Percentiles rank a stretch among this genome's conserved stretches.
Conservation (phyloP, 805 yeast genomes). For the Candida insectalens region DNA sequence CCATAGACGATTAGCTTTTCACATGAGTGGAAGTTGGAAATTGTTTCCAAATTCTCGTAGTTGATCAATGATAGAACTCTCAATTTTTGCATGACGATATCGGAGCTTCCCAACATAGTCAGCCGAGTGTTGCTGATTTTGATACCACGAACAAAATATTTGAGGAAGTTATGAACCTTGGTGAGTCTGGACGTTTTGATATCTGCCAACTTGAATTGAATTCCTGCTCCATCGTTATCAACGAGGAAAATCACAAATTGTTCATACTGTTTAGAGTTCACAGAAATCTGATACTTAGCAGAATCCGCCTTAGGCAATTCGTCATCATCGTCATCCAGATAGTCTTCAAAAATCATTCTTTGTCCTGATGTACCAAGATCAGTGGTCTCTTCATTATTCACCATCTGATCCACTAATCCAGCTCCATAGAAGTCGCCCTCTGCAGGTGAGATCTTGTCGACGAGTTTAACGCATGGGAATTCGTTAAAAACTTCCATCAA, state of each 20-base stretch:
- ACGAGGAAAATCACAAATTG: slow-evolving; percentile 6
- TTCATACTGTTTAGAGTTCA: slow-evolving; percentile 6
- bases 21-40: slow-evolving; percentile 3
- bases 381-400: too few species aligned
- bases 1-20: slow-evolving; percentile 8
- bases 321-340: slow-evolving; percentile 3
- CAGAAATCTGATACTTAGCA: slow-evolving; percentile 5
- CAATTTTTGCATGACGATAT: slow-evolving; percentile 4
- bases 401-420: too few species aligned
- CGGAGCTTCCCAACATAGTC: slow-evolving; percentile 7
- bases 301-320: not conserved
- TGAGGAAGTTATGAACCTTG: slow-evolving; percentile 5
- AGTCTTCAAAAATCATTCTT: not conserved
- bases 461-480: slow-evolving; percentile 6
- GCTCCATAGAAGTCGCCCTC: too few species aligned
- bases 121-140: slow-evolving; percentile 7
- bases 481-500: not conserved
- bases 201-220: slow-evolving; percentile 7
- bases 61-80: slow-evolving; percentile 4
- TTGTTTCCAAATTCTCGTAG: slow-evolving; percentile 9
- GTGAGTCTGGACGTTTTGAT: slow-evolving; percentile 8
- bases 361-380: too few species aligned
- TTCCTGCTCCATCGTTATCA: slow-evolving; percentile 1
- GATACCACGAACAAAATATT: slow-evolving; percentile 2
- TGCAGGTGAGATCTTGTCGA: slow-evolving; percentile 3